Conservation (phyloP, 257 asterid genomes). For the Nicotiana obtusifolia region DNA sequence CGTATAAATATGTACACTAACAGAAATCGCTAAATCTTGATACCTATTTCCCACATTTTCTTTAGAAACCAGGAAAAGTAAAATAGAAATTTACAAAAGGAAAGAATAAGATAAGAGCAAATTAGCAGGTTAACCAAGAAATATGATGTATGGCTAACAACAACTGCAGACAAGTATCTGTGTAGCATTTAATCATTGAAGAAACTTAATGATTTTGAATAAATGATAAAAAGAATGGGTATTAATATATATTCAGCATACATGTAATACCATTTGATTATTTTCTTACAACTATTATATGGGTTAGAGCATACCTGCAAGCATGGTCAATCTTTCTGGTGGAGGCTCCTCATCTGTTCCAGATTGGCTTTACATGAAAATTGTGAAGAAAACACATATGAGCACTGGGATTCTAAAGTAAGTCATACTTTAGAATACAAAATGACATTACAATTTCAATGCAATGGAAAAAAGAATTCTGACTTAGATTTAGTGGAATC, state of each 20-base stretch:
- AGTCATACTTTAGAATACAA: conserved; percentile 3
- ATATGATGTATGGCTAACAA: neutral
- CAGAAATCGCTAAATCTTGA: no score
- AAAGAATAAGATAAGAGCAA: neutral
- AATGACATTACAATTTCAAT: neutral
- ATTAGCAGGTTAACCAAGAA: neutral
- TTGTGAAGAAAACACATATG: neutral
- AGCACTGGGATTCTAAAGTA: neutral
- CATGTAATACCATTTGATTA: conserved; percentile 2
- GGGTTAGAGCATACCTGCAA: conserved; percentile 52
- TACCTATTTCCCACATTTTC: neutral
- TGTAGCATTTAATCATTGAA: neutral
- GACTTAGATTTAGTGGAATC: neutral
- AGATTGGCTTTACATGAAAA: conserved; percentile 33
- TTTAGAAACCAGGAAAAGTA: neutral
- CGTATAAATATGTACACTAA: no score
- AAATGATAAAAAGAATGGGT: neutral
- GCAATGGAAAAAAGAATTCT: neutral
- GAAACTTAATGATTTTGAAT: neutral
- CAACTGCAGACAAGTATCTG: neutral
- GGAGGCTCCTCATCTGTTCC: conserved; percentile 42
- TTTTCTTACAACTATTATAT: neutral
- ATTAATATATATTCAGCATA: neutral
- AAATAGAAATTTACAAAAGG: neutral
- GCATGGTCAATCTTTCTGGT: conserved; percentile 37